phyloP scores from a whole-genome alignment of 352 stramenopile species.

The Sclerospora graminicola region DNA sequence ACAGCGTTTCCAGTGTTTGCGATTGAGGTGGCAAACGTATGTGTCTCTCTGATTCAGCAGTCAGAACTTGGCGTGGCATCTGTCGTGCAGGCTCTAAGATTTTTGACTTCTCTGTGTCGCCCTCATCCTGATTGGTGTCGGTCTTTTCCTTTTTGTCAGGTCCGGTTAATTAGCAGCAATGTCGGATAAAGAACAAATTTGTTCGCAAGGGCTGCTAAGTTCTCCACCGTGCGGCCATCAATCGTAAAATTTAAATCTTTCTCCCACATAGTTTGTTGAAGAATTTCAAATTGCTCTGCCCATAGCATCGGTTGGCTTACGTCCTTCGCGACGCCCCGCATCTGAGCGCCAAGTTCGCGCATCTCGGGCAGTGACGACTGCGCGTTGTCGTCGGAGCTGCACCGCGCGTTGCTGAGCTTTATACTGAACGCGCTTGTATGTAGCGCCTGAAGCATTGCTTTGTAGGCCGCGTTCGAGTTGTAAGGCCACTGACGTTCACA shows the following conservation, averaged over 20 bases:
- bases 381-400: conserved; percentile 7
- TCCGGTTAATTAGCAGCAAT: conserved; percentile 4
- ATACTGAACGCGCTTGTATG: conserved; percentile 13
- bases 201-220: conserved; percentile 7
- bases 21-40: neutral
- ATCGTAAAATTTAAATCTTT: conserved; percentile 6
- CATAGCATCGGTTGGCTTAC: conserved; percentile 3
- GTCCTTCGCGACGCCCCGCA: conserved; percentile 9
- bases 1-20: neutral
- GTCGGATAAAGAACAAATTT: conserved; percentile 9
- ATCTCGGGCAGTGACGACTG: conserved; percentile 21
- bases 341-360: conserved; percentile 15
- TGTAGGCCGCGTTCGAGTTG: conserved; percentile 11
- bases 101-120: neutral
- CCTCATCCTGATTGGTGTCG: neutral
- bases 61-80: neutral
- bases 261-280: conserved; percentile 11
- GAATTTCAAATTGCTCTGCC: conserved; percentile 4
- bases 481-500: conserved; percentile 10
- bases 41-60: neutral
- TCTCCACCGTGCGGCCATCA: conserved; percentile 7
- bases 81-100: too few species aligned
- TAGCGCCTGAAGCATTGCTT: conserved; percentile 12
- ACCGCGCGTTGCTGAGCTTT: conserved; percentile 7
- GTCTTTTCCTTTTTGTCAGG: neutral